A percentile compares a stretch with the other conserved stretches of the same genome.
phyloP scores from a whole-genome alignment of 2,329 filamentous ascomycete species.

The Scytalidium sp. region DNA sequence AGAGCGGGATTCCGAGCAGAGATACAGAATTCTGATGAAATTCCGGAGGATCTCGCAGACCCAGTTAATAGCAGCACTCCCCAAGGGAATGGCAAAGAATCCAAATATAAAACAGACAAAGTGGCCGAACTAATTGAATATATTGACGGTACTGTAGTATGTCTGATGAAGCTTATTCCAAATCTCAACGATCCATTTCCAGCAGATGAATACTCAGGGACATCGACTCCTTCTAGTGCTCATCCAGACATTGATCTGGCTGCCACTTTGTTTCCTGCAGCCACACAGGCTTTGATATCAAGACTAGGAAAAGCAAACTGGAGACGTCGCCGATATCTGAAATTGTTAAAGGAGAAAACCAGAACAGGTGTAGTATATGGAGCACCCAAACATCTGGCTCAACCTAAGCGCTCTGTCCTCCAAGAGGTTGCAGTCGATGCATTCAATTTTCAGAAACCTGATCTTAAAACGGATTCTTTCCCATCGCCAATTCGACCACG shows the following conservation, averaged over 20 bases:
- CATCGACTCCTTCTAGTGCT: conserved; percentile 2
- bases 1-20: background rate
- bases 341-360: background rate
- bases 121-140: conserved; percentile 1
- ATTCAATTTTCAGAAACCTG: background rate
- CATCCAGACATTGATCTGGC: conserved; percentile 5
- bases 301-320: conserved; percentile 7
- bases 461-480: background rate
- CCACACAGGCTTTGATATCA: conserved; percentile 4
- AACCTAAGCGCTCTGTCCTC: background rate
- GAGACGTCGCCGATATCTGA: conserved; percentile 6
- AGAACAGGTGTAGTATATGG: background rate
- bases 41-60: background rate
- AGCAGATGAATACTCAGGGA: conserved; percentile 2
- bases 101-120: background rate
- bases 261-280: conserved; percentile 5
- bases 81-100: background rate
- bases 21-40: background rate
- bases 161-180: conserved; percentile 5
- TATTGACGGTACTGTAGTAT: conserved; percentile 3
- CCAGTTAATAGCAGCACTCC: background rate
- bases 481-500: background rate
- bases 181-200: conserved; percentile 8
- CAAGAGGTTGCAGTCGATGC: background rate
- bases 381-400: background rate